phyloP scores from a whole-genome alignment of 352 stramenopile species.

The Stephanocyclus meneghinianus region DNA sequence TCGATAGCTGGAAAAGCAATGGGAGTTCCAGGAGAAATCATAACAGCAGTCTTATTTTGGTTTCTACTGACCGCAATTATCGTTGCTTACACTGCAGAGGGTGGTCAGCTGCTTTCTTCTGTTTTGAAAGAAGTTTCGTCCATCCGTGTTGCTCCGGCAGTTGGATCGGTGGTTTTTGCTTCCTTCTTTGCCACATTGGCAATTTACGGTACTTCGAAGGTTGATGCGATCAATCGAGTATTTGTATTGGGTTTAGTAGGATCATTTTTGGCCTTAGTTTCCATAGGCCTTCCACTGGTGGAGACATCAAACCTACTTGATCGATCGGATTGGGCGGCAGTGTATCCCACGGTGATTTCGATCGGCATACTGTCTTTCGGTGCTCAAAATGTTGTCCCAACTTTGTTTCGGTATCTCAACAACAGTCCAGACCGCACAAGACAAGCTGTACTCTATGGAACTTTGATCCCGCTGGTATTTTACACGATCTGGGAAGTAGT shows the following conservation, averaged over 20 bases:
- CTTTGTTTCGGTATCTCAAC: slow-evolving; percentile 67
- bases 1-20: slow-evolving; percentile 49
- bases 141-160: slow-evolving; percentile 15
- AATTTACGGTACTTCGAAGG: slow-evolving; percentile 43
- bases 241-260: slow-evolving; percentile 57
- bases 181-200: slow-evolving; percentile 56
- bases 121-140: slow-evolving; percentile 38
- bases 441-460: slow-evolving; percentile 65
- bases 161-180: slow-evolving; percentile 59
- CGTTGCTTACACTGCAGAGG: slow-evolving; percentile 77
- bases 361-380: slow-evolving; percentile 77
- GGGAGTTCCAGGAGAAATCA: slow-evolving; percentile 43
- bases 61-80: slow-evolving; percentile 81
- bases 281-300: slow-evolving; percentile 41
- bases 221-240: slow-evolving; percentile 65
- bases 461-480: slow-evolving; percentile 66
- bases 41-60: slow-evolving; percentile 74
- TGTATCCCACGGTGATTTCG: slow-evolving; percentile 65
- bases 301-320: slow-evolving; percentile 44
- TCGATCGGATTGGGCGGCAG: slow-evolving; percentile 48
- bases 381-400: slow-evolving; percentile 80
- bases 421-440: slow-evolving; percentile 55
- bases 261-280: slow-evolving; percentile 58
- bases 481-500: slow-evolving; percentile 76
- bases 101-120: slow-evolving; percentile 59